Base-by-base conservation (phyloP, 768 basidiomycete species). In the Tephrocybe sp. region DNA sequence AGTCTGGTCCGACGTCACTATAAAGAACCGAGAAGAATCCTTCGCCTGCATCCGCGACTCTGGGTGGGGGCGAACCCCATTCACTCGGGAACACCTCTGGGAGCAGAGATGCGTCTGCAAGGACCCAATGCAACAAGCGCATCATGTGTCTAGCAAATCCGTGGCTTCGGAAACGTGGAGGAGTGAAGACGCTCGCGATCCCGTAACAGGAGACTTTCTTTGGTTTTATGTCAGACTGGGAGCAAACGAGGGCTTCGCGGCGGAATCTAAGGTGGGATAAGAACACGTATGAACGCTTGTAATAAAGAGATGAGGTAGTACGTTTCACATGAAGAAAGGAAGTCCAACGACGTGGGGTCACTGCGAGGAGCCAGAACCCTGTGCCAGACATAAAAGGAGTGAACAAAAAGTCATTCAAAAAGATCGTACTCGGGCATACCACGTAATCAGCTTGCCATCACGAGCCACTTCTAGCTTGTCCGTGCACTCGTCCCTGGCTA, bases 81-180 rank as follows among this genome's bases (percentile, higher is more conserved):
- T 73, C 41, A 44, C 41, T 8, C 58, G 68, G 54, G 69, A 70
- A 56, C 49, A 47, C 53, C 38, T 40, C 45, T n/a, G 61, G 61
- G 22, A 59, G 58, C 2, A 53, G 43, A 42, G 48, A 55, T 24
- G 51, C 52, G 11, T 69, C 66, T 5, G 76, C 77, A 30, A 78
- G 63, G 11, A 80, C 72, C 74, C 76, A 79, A 57, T 87, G 84
- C 28, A 87, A 47, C 19, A 87, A 71, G 12, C 75, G 69, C 83
- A 86, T 83, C 83, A 85, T 83, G 52, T 82, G 79, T 9, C 62
- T 60, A 9, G 78, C 83, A 52, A 83, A 86, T 16, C 85, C 83
- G 44, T 76, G 76, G 9, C 73, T 66, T 45, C 82, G 74, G 16
- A 81, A 70, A 25, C 57, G 47, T 0, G 69, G 60, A 13, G 79